These are phyloP conservation scores for Exophiala oligosperma DNA, from an alignment of 2,329 filamentous ascomycete genomes.

Conservation along the genomic window DNA sequence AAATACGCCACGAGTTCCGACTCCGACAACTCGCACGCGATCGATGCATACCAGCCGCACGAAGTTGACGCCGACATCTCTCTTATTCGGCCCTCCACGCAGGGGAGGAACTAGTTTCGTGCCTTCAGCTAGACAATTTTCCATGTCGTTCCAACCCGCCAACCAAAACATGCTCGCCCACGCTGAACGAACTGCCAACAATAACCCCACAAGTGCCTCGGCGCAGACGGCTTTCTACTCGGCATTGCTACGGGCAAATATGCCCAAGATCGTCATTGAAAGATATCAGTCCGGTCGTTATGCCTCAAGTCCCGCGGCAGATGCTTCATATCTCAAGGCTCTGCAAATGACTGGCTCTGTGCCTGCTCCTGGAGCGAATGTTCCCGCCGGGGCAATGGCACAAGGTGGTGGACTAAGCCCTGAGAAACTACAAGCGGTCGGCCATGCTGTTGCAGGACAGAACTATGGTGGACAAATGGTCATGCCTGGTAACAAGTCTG, in stretches of 20 bases:
- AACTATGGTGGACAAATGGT: constrained; percentile 60
- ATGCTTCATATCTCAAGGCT: constrained; percentile 76
- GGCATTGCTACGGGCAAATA: constrained; percentile 83
- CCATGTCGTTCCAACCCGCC: constrained; percentile 20
- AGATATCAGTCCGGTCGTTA: constrained; percentile 84
- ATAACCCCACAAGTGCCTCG: constrained; percentile 81
- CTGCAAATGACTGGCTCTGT: constrained; percentile 60
- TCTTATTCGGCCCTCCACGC: constrained; percentile 21
- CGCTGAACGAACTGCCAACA: constrained; percentile 88
- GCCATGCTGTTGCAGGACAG: constrained; percentile 76
- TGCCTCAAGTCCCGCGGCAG: constrained; percentile 75
- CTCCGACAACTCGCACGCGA: neutral
- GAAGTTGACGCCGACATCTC: constrained; percentile 11
- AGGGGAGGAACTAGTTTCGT: neutral
- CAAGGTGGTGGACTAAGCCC: constrained; percentile 46
- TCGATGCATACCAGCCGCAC: neutral
- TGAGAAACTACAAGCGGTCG: constrained; percentile 73
- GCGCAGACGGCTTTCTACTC: constrained; percentile 94
- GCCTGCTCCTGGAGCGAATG: constrained; percentile 27
- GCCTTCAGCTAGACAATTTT: constrained; percentile 21
- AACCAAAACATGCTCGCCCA: constrained; percentile 69
- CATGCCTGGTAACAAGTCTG: constrained; percentile 47
- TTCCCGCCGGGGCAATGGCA: neutral
- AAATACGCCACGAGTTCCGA: neutral
- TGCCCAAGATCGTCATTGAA: constrained; percentile 90